Evolutionary conservation across 306 rosid genomes (phyloP).

Genomic region (Castanopsis chinensis): DNA sequence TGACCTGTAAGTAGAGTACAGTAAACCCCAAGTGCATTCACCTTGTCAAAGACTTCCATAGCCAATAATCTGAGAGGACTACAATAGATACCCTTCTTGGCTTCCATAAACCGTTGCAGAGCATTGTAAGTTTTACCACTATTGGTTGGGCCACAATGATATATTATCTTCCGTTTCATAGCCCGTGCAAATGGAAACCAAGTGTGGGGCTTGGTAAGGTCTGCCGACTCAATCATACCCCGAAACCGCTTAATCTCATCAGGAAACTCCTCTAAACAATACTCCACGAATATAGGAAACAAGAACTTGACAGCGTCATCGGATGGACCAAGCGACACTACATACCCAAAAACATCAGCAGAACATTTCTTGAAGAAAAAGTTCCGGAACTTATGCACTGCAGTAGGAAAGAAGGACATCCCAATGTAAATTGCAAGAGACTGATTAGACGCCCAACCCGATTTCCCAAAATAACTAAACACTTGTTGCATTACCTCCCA

Average conservation of each 20-base stretch:
- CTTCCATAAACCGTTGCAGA: too few relatives aligned
- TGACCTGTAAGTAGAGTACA: too few relatives aligned
- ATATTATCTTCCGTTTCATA: conserved; percentile 85
- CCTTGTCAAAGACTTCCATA: too few relatives aligned
- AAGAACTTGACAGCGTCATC: conserved; percentile 69
- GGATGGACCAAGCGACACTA: conserved; percentile 64
- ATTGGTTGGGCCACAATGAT: conserved; percentile 97
- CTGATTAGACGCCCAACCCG: conserved; percentile 34
- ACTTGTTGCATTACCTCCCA: conserved; percentile 40
- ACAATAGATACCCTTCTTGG: too few relatives aligned
- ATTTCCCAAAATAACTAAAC: conserved; percentile 42
- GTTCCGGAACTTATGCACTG: conserved; percentile 49
- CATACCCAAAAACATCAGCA: conserved; percentile 47
- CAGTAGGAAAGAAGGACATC: conserved; percentile 82
- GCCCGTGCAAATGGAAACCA: conserved; percentile 97
- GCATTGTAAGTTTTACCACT: neutral
- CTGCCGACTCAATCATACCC: conserved; percentile 55
- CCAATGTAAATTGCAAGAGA: conserved; percentile 93
- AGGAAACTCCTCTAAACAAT: conserved; percentile 52
- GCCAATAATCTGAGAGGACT: too few relatives aligned
- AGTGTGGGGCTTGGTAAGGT: conserved; percentile 84
- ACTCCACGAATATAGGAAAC: conserved; percentile 86
- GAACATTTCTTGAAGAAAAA: conserved; percentile 57
- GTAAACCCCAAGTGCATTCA: too few relatives aligned
- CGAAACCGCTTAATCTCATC: too few relatives aligned